Evolutionary conservation across 805 yeast species (phyloP).

Genomic region (Metschnikowia picachoensis): DNA sequence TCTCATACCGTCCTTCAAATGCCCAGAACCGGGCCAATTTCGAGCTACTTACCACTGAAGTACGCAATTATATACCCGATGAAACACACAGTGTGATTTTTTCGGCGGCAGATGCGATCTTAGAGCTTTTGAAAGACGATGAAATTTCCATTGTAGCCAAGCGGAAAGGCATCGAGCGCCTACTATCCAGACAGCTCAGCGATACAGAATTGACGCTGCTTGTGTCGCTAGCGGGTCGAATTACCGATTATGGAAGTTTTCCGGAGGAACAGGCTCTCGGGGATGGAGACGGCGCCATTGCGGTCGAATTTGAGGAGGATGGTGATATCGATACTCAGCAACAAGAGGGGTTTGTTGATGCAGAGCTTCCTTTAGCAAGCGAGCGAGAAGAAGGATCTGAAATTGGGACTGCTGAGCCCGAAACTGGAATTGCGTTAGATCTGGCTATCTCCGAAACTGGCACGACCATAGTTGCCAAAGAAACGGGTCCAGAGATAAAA

Average conservation of each 20-base stretch:
- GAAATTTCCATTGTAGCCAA: conserved; percentile 39
- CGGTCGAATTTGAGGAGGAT: conserved; percentile 22
- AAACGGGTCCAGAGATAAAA: not conserved
- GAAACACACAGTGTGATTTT: conserved; percentile 69
- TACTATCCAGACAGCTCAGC: conserved; percentile 37
- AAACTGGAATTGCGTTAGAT: not conserved
- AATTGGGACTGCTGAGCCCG: not conserved
- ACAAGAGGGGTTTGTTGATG: not conserved
- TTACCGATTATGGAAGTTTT: conserved; percentile 46
- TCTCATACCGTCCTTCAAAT: conserved; percentile 62
- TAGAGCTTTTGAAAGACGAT: conserved; percentile 52
- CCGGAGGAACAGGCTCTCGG: conserved; percentile 9
- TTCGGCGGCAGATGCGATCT: conserved; percentile 65
- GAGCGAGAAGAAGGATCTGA: not conserved
- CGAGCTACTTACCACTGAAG: conserved; percentile 58
- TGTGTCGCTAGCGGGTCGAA: conserved; percentile 38
- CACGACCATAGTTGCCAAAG: conserved; percentile 1
- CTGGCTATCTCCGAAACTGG: not conserved
- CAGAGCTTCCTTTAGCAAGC: too few relatives aligned
- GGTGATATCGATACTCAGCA: not conserved
- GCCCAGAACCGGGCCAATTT: conserved; percentile 48
- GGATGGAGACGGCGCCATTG: conserved; percentile 23
- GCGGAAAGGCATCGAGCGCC: conserved; percentile 47
- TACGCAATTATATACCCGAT: conserved; percentile 58
- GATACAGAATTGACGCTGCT: conserved; percentile 47